Evolutionary conservation across 1,139 yeast genomes (phyloP).

Genomic region (Saccharomycopsis hybrid): DNA sequence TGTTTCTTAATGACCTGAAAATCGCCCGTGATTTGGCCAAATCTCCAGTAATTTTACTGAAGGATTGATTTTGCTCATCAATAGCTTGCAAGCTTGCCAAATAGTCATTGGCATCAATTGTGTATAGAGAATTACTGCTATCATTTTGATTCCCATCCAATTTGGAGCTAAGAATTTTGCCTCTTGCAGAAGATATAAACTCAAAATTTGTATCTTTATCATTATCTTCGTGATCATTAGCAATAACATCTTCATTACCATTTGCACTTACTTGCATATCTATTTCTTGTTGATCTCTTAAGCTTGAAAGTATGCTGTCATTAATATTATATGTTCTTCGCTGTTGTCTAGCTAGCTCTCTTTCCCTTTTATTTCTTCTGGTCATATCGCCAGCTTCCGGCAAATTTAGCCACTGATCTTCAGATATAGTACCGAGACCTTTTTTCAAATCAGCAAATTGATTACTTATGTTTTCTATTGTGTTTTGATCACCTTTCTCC

Average conservation of each 20-base stretch:
- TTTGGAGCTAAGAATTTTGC: constrained; percentile 42
- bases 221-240: constrained; percentile 20
- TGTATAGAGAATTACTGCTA: background rate
- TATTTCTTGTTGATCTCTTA: constrained; percentile 32
- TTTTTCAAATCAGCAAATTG: constrained; percentile 59
- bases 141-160: constrained; percentile 33
- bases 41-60: constrained; percentile 47
- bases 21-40: constrained; percentile 51
- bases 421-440: constrained; percentile 50
- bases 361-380: constrained; percentile 62
- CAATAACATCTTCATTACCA: too few species aligned
- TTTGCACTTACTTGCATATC: constrained; percentile 26
- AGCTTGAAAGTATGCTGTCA: constrained; percentile 44
- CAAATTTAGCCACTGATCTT: constrained; percentile 70
- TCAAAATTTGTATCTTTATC: constrained; percentile 42
- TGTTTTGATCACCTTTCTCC: constrained; percentile 22
- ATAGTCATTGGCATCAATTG: constrained; percentile 35
- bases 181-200: constrained; percentile 48
- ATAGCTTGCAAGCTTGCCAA: constrained; percentile 33
- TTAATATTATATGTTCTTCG: constrained; percentile 81
- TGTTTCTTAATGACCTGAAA: constrained; percentile 59
- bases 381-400: constrained; percentile 93
- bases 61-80: constrained; percentile 27
- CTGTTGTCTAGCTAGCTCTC: constrained; percentile 57
- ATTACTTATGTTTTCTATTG: constrained; percentile 24